Percentiles rank a stretch among this genome's conserved stretches.
Conservation (phyloP, 192 early-diverging fungal genomes). For the Linnemannia zychae region DNA sequence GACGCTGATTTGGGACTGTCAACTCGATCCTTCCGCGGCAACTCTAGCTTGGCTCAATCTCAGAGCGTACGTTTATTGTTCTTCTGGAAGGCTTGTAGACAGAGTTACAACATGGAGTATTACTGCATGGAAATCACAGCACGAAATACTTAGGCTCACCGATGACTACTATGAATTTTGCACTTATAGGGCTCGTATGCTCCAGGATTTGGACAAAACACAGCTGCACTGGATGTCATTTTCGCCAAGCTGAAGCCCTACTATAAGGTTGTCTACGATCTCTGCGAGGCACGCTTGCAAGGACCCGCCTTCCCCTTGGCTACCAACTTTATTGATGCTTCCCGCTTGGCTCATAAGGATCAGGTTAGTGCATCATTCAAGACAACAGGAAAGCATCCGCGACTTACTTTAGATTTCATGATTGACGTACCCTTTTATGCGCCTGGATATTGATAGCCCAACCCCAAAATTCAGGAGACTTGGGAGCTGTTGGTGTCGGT, state of each 20-base stretch:
- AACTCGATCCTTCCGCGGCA: constrained; percentile 30
- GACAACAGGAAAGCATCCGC: background rate
- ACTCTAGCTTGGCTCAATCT: constrained; percentile 27
- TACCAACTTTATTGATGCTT: constrained; percentile 58
- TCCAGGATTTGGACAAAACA: constrained; percentile 43
- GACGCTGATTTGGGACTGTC: constrained; percentile 1
- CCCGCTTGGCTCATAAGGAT: constrained; percentile 49
- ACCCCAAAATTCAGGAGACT: constrained; percentile 48
- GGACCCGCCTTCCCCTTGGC: constrained; percentile 54
- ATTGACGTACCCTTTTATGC: background rate
- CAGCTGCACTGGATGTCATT: constrained; percentile 26
- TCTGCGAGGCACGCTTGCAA: constrained; percentile 60
- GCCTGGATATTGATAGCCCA: constrained; percentile 10
- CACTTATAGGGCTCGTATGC: constrained; percentile 10
- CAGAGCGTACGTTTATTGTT: constrained; percentile 19
- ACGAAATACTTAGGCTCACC: background rate
- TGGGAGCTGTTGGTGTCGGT: constrained; percentile 61
- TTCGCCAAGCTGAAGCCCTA: constrained; percentile 57
- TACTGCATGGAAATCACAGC: background rate
- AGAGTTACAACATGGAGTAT: too few relatives aligned
- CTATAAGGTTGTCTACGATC: constrained; percentile 58
- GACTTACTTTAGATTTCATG: background rate
- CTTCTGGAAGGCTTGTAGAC: background rate
- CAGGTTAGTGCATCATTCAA: constrained; percentile 32
- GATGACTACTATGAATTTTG: background rate